These are phyloP conservation scores for Dittrichia graveolens DNA, from an alignment of 129 eudicot genomes.

Conservation along the genomic window DNA sequence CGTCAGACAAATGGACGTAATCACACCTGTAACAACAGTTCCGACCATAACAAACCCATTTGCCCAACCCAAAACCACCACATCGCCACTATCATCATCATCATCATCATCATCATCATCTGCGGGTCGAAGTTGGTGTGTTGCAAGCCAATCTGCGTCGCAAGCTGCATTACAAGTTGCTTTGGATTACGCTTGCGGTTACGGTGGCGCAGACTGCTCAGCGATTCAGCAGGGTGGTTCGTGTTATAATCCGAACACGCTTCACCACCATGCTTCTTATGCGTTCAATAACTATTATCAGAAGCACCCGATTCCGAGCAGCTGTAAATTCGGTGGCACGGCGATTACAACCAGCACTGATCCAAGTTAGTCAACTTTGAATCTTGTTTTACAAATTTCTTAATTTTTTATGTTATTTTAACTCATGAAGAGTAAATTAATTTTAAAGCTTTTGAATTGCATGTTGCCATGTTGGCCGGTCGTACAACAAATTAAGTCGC, in stretches of 20 bases:
- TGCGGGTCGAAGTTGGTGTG: slow-evolving; percentile 73
- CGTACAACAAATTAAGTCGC: neutral
- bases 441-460: neutral
- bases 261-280: slow-evolving; percentile 79
- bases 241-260: slow-evolving; percentile 71
- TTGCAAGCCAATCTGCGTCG: slow-evolving; percentile 74
- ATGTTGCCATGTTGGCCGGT: too few species aligned
- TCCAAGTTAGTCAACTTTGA: slow-evolving; percentile 62
- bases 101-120: slow-evolving; percentile 42
- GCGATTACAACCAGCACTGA: slow-evolving; percentile 80
- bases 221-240: slow-evolving; percentile 62
- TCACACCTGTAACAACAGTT: slow-evolving; percentile 81
- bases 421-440: neutral
- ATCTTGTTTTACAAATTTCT: neutral
- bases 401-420: neutral
- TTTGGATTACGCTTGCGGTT: slow-evolving; percentile 88
- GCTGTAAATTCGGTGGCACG: slow-evolving; percentile 94
- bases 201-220: slow-evolving; percentile 81
- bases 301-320: slow-evolving; percentile 86
- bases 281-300: slow-evolving; percentile 91
- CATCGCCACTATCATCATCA: slow-evolving; percentile 44
- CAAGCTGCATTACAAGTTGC: slow-evolving; percentile 68
- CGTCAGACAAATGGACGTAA: slow-evolving; percentile 51
- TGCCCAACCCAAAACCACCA: slow-evolving; percentile 37
- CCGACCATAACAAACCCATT: slow-evolving; percentile 73